Base-by-base conservation (phyloP, 495 filamentous ascomycete species). In the Xylaria scruposa region DNA sequence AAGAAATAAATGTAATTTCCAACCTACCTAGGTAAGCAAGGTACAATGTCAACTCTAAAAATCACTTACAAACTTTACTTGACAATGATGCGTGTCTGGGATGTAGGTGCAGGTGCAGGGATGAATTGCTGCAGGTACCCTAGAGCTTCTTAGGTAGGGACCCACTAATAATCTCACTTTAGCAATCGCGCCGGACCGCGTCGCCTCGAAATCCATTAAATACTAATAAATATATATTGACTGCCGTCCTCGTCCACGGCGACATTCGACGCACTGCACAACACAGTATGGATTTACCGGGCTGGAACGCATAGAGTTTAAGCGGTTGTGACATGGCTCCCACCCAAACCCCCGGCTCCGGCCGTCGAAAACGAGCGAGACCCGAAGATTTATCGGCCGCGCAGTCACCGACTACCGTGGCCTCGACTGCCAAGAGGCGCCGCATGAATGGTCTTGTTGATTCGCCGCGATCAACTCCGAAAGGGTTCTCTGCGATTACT, bases 351-450 rank as follows among this genome's bases (percentile, higher is more conserved):
- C 71, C 75, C 44, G 51, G 61, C 67, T 75, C 75, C 36, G 64
- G 71, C 61, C 75, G 75, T 65, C 75, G 71, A 53, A 80, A 79
- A 54, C 78, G 78, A 70, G 46, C 71, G 54, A 73, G 73, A 60
- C 72, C 74, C 40, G 67, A 73, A 33, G 69, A 75, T 47, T 75
- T 70, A 38, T 76, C 75, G 24, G 74, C 76, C 5, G 72, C 75
- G 47, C 46, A 38, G 19, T 65, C 69, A 1, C 70, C 75, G 9
- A 72, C 76, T 3, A 73, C 49, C 21, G 62, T 74, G 21, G 64
- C 56, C 17, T 26, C 75, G 17, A 65, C 72, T 10, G 65, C 75
- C 40, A 83, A 85, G 67, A 78, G 75, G 68, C 80, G 76, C 19
- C 80, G 81, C 13, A 62, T 79, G 6, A 76, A 79, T 26, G 63